Evolutionary conservation across 768 basidiomycete species (phyloP).

Genomic region (Boletus tomentosulus): DNA sequence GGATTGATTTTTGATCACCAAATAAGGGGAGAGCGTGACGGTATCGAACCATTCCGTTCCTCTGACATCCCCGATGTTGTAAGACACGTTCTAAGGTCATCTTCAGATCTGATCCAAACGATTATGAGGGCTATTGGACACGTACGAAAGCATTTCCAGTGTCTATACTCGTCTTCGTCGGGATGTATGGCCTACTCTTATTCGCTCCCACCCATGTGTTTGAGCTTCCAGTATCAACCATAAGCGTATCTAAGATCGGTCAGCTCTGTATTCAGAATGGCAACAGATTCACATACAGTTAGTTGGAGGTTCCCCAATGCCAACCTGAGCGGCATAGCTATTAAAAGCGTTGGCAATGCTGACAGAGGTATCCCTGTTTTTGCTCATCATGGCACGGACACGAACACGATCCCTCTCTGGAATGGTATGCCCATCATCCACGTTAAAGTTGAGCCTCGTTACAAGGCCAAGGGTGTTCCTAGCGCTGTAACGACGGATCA

Average conservation of each 20-base stretch:
- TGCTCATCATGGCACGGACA: slow-evolving; percentile 10
- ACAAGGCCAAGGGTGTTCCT: no score
- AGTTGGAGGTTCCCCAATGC: slow-evolving; percentile 23
- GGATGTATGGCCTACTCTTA: slow-evolving; percentile 2
- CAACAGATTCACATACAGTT: slow-evolving; percentile 16
- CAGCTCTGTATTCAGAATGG: not conserved
- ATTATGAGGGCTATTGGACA: not conserved
- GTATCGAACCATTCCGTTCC: not conserved
- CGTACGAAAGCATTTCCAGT: slow-evolving; percentile 10
- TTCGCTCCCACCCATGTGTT: slow-evolving; percentile 28
- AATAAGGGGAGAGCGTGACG: not conserved
- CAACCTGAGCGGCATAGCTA: slow-evolving; percentile 27
- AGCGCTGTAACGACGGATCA: no score
- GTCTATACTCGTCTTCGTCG: slow-evolving; percentile 8
- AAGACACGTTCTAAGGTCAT: not conserved
- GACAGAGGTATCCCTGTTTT: slow-evolving; percentile 3
- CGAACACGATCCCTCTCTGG: slow-evolving; percentile 20
- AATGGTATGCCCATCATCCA: not conserved
- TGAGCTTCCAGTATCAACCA: slow-evolving; percentile 30
- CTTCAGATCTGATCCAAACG: not conserved
- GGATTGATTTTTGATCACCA: not conserved
- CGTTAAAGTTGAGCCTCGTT: no score
- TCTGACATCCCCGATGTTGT: not conserved
- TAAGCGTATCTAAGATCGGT: slow-evolving; percentile 16
- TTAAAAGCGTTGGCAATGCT: slow-evolving; percentile 18